Base-by-base conservation (phyloP, 2,329 filamentous ascomycete genomes). In the Colletotrichum sp. region DNA sequence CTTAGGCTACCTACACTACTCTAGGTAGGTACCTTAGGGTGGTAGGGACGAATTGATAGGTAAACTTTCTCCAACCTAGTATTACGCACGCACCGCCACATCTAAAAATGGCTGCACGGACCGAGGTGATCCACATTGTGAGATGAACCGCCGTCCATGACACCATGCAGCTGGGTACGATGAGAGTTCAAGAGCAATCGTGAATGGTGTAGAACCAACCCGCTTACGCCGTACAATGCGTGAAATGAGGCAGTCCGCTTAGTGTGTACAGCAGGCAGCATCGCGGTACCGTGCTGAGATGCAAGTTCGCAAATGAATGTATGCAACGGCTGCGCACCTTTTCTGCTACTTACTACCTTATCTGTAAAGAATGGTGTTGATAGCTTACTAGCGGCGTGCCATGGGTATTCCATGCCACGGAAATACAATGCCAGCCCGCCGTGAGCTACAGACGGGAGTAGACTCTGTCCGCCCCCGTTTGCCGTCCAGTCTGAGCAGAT, bases 41-140 rank as follows among this genome's bases (percentile, higher is more conserved):
- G 5, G 39, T 21, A 49, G n/a, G 44, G 44, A 21, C 44, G 44
- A 49, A 49, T 12, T n/a, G 18, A 7, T 12, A 21, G 44, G 44
- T 49, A 49, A 49, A 49, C 44, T 49, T 49, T 49, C 44, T 49
- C 44, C 44, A 49, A 32, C 30, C 30, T 32, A 49, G n/a, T 49
- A 49, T 21, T 12, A 60, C 59, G 32, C 36, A 52, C 44, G 66
- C 71, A 73, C 71, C 30, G 72, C 72, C 72, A 64, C 67, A 65
- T 59, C 44, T 71, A 49, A 60, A 65, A 64, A 64, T 74, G 71
- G 55, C 34, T 52, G 36, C 64, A 26, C 30, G 16, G 65, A 65
- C 36, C 63, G 34, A 65, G 34, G 32, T 65, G 34, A 28, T 26
- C 34, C 62, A 39, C 24, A 44, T 65, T 64, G 44, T 64, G 39